Conservation (phyloP, 768 basidiomycete genomes). For the Trametes villosa region DNA sequence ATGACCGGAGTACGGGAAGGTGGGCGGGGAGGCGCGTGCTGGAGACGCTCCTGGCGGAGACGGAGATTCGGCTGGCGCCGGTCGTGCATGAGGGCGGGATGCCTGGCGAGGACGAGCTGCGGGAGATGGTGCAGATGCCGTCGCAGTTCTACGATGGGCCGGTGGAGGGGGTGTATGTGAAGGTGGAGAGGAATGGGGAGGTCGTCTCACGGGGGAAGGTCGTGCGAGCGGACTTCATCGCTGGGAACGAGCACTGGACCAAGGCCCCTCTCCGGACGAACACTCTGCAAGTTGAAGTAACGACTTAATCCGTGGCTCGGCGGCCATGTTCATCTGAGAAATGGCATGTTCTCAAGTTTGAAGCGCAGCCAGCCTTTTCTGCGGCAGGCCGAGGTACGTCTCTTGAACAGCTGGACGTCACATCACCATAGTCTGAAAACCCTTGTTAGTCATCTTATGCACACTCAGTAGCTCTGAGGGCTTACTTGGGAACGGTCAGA, state of each 20-base stretch:
- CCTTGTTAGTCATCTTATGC: too few species aligned
- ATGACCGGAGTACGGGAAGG: conserved; percentile 50
- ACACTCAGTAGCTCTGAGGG: too few species aligned
- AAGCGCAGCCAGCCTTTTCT: too few species aligned
- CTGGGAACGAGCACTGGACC: conserved; percentile 67
- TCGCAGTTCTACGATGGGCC: conserved; percentile 53
- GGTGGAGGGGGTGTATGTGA: conserved; percentile 62
- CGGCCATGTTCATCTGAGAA: too few species aligned
- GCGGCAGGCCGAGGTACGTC: too few species aligned
- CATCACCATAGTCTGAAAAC: too few species aligned
- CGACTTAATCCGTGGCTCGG: too few species aligned
- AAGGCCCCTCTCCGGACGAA: conserved; percentile 46
- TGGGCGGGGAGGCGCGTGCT: conserved; percentile 47
- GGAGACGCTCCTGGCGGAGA: conserved; percentile 39
- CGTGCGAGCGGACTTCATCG: conserved; percentile 62
- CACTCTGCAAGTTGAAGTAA: background rate
- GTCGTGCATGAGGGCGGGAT: conserved; percentile 47
- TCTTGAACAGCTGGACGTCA: too few species aligned
- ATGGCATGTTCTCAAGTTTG: too few species aligned
- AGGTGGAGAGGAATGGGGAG: conserved; percentile 47
- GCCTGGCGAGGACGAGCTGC: conserved; percentile 45
- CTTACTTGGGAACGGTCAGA: too few species aligned
- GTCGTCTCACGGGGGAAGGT: conserved; percentile 56
- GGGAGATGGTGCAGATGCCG: conserved; percentile 48
- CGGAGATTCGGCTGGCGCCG: conserved; percentile 49